Evolutionary conservation across 768 basidiomycete genomes (phyloP).

Genomic region (Boletus rex-veris): DNA sequence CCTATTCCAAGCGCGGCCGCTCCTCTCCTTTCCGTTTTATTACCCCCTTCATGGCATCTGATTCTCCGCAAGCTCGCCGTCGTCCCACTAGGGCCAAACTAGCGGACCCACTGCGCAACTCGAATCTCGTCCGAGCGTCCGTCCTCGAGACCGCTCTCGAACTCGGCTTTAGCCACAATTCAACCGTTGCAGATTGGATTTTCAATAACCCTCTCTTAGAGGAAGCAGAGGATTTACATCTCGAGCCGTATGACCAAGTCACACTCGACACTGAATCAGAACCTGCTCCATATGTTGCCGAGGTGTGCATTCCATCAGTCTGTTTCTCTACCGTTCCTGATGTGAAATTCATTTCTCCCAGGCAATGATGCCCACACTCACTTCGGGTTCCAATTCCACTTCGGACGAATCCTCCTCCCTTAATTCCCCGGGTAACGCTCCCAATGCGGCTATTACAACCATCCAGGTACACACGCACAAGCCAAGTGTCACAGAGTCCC

Average conservation of each 20-base stretch:
- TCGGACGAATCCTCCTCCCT: conserved; percentile 42
- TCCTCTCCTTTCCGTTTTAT: conserved; percentile 18
- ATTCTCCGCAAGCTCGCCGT: conserved; percentile 22
- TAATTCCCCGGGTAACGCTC: conserved; percentile 22
- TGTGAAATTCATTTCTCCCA: conserved; percentile 12
- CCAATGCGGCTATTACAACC: conserved; percentile 12
- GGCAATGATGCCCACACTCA: conserved; percentile 34
- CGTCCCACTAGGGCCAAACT: conserved; percentile 26
- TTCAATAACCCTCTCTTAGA: conserved; percentile 59
- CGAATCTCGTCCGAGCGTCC: conserved; percentile 62
- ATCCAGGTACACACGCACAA: conserved; percentile 26
- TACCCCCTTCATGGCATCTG: conserved; percentile 18
- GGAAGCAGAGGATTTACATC: conserved; percentile 47
- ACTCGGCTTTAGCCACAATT: conserved; percentile 58
- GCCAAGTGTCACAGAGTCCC: conserved; percentile 28
- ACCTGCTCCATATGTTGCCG: conserved; percentile 18
- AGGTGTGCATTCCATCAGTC: conserved; percentile 25
- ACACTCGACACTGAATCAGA: conserved; percentile 3
- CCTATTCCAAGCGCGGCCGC: conserved; percentile 1
- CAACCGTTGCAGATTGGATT: conserved; percentile 66
- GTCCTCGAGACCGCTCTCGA: conserved; percentile 71
- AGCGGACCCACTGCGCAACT: conserved; percentile 39
- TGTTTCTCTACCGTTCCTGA: conserved; percentile 3
- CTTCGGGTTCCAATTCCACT: conserved; percentile 39
- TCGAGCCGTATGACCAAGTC: not conserved